Conservation (phyloP, 306 rosid genomes). For the Trifolium dubium region DNA sequence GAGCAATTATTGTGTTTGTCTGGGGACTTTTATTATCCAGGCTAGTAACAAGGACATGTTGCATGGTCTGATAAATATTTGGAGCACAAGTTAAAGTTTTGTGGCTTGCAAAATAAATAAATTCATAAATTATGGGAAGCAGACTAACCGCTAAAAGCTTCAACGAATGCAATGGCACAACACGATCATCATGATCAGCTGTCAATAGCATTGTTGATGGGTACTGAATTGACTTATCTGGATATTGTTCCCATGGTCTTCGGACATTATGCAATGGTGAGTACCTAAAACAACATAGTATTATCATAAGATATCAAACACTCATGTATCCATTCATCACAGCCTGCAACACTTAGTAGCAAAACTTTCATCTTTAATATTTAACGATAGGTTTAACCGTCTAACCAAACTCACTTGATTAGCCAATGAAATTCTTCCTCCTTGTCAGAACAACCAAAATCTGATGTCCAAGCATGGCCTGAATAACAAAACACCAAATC, state of each 20-base stretch:
- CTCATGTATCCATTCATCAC: not conserved
- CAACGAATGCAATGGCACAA: constrained; percentile 87
- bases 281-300: constrained; percentile 57
- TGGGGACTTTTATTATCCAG: constrained; percentile 78
- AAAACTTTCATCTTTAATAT: constrained; percentile 7
- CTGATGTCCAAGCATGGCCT: constrained; percentile 98
- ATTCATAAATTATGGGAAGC: not conserved
- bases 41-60: constrained; percentile 70
- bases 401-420: constrained; percentile 63
- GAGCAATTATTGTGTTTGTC: constrained; percentile 85
- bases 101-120: not conserved
- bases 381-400: constrained; percentile 8
- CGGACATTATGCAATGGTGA: constrained; percentile 91
- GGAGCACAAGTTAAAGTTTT: not conserved
- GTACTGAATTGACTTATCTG: constrained; percentile 62
- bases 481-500: constrained; percentile 37
- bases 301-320: not conserved
- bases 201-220: constrained; percentile 93
- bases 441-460: constrained; percentile 88
- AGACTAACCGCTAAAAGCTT: constrained; percentile 83
- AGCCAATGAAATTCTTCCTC: constrained; percentile 93
- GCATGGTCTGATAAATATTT: constrained; percentile 62
- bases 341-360: not conserved
- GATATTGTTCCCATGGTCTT: constrained; percentile 83
- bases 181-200: constrained; percentile 99